Evolutionary conservation across 176 grass and related monocot species (phyloP), one percentile per base, ranked within the genome.

Genomic region (Hordeum vulgare): DNA sequence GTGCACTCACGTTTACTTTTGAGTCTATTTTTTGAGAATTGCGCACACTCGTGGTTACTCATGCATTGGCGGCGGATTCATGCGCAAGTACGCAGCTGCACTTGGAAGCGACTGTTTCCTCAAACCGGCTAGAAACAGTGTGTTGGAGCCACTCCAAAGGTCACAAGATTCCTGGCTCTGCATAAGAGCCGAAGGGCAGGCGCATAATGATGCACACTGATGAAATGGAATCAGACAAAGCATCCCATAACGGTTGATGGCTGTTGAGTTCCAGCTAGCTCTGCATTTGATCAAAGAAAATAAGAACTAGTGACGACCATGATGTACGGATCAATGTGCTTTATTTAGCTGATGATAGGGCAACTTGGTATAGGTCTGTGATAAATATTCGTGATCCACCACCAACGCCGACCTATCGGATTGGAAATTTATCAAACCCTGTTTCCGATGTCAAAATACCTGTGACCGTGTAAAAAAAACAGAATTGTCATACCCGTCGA

Each of bases 161-260:
- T 44, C 82, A 54, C 9, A 60, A 77, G 62, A 69, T 75, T 74
- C 28, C 1, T 67, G 82, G 27, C 87, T 66, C 66, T 69, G 23
- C 51, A 53, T 12, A 49, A n/a, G 49, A 44, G 28, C 61, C 35
- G 66, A 81, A 80, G 77, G 77, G 35, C 60, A 80, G 70, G 21
- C 45, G 67, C 5, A 39, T 44, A 28, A 47, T 2, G 10, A 18
- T 47, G 70, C 7, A 78, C 61, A 28, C 26, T 36, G 42, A 77
- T 54, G 41, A 51, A 51, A 82, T 65, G 45, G 10, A 58, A 27
- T 64, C 59, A 66, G 45, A 74, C n/a, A n/a, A 83, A 36, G 10
- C 44, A 66, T 33, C 51, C 39, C 25, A 35, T 79, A 66, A 45
- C 1, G 9, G 58, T 33, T 70, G 63, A 77, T 77, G 79, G 11